Base-by-base conservation (phyloP, 352 stramenopile species). In the Pythium apleroticum region DNA sequence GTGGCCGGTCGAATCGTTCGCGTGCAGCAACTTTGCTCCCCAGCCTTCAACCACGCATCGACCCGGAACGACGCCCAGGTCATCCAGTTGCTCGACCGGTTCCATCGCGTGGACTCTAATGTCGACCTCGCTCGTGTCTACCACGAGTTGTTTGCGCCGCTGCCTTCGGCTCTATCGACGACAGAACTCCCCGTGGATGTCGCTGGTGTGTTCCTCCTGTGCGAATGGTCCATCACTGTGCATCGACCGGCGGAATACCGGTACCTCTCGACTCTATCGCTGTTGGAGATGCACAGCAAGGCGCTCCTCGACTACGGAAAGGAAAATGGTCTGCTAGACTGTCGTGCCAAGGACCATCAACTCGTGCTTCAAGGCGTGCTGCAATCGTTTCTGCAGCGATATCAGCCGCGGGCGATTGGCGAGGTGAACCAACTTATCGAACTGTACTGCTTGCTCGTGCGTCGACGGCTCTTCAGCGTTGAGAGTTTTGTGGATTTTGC, bases 281-380 rank as follows among this genome's bases (percentile, higher is more conserved):
- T 96, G 43, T 76, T 96, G 15, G 86, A 96, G 55, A 92, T 93
- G 81, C 85, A 94, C 63, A 93, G 76, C 58, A 86, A 79, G 20
- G 61, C 75, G 14, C 66, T 94, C 19, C 54, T 90, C 17, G 71
- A 78, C 43, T 88, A 76, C 49, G 82, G 79, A 39, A 80, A 81
- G 76, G 69, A 82, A 70, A 88, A 79, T 28, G 76, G 62, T 0
- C 60, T 90, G 8, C 39, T 91, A 20, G 55, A 73, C 9, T 84
- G 74, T 17, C 48, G 63, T 9, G 45, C 63, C n/a, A 75, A 71
- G 8, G 81, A 89, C 14, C 84, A 92, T 31, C 78, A 86, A 43
- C 41, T 92, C 20, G 76, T 94, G 22, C 72, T 96, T 24, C 87
- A 96, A 65, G 76, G 81, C n/a, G 71, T 84, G 5, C 60, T 96